Conservation (phyloP, 1,139 yeast genomes). For the Saccharomyces hybrid region DNA sequence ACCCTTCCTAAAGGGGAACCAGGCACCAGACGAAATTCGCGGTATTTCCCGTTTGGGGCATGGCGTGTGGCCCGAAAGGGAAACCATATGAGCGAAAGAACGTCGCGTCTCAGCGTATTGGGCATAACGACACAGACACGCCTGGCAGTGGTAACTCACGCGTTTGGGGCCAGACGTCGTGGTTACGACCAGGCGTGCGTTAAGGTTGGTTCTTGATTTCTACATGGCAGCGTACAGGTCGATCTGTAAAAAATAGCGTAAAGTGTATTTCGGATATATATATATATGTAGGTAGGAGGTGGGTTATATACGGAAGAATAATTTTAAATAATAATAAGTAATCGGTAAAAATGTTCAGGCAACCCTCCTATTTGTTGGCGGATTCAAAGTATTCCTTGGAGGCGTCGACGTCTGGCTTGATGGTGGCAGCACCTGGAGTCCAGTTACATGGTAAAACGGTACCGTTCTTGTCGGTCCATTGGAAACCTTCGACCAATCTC, state of each 20-base stretch:
- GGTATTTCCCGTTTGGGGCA: neutral
- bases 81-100: neutral
- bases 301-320: neutral
- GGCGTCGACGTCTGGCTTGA: conserved; percentile 75
- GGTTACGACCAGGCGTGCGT: neutral
- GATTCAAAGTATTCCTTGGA: conserved; percentile 44
- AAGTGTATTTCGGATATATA: neutral
- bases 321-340: neutral
- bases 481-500: conserved; percentile 97
- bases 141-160: neutral
- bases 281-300: neutral
- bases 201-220: neutral
- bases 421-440: conserved; percentile 95
- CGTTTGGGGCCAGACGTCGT: neutral
- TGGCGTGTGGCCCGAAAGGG: neutral
- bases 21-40: neutral
- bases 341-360: neutral
- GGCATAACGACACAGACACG: neutral
- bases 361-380: conserved; percentile 20
- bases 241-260: neutral
- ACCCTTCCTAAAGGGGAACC: neutral
- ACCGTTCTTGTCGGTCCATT: conserved; percentile 96
- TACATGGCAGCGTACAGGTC: neutral
- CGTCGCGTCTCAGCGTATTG: neutral
- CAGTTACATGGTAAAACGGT: conserved; percentile 99